phyloP scores from a whole-genome alignment of 805 yeast genomes.

The Myxozyma mucilagina region DNA sequence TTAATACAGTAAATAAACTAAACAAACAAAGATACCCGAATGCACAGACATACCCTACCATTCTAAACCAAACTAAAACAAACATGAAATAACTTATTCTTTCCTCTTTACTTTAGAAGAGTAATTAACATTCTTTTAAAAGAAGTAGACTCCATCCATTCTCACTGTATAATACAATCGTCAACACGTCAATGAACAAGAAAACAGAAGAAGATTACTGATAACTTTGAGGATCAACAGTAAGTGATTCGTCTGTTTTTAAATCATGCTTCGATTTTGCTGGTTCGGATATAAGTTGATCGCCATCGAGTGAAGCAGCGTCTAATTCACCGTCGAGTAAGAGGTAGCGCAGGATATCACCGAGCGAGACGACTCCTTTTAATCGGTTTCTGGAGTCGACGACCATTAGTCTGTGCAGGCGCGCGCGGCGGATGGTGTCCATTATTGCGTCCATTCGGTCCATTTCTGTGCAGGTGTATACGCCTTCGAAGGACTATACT shows the following conservation, averaged over 20 bases:
- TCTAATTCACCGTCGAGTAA: slow-evolving; percentile 53
- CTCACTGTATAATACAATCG: neutral
- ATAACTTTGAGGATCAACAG: slow-evolving; percentile 7
- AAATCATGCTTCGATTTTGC: neutral
- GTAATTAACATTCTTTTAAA: neutral
- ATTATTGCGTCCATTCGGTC: slow-evolving; percentile 86
- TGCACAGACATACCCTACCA: too few relatives aligned
- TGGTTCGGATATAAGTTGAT: neutral
- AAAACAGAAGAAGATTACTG: neutral
- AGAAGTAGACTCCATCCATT: neutral
- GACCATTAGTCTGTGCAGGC: slow-evolving; percentile 88
- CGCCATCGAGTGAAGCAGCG: slow-evolving; percentile 16
- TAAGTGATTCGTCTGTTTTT: neutral
- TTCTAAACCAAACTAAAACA: too few relatives aligned
- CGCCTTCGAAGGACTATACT: slow-evolving; percentile 85
- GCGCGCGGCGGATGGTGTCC: slow-evolving; percentile 88
- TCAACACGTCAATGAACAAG: neutral
- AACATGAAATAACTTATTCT: too few relatives aligned
- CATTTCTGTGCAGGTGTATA: slow-evolving; percentile 85
- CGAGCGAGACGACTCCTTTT: slow-evolving; percentile 81
- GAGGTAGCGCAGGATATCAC: slow-evolving; percentile 85
- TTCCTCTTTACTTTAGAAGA: too few relatives aligned
- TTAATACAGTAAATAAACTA: too few relatives aligned
- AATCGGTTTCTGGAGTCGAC: slow-evolving; percentile 71
- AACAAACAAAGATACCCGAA: too few relatives aligned